Evolutionary conservation across 164 flowering plant species (phyloP), one percentile per base, ranked within the genome.

Genomic region (Houttuynia cordata): DNA sequence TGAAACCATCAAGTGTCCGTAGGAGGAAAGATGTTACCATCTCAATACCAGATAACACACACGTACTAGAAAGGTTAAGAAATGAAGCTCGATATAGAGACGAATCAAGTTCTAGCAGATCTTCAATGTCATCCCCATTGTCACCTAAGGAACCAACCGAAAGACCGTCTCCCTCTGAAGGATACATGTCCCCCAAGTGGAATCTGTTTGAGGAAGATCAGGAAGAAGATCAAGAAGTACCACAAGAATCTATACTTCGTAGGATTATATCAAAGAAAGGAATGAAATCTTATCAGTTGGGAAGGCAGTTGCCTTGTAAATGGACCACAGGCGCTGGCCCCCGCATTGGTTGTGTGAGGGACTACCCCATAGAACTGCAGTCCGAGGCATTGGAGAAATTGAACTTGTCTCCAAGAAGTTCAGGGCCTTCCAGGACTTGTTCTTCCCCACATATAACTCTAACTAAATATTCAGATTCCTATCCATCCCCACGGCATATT

Each of bases 321-420:
- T 88, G 96, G 96, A 80, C 86, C 19, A 81, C 87, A 4, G 96
- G 96, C 52, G 88, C 89, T 9, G 96, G 96, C 13, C 86, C 96
- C 4, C 70, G 96, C 50, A 88, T 88, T 20, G 82, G 93, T 22
- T 88, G 91, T 61, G 83, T 88, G 53, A 73, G 91, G 69, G 93
- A 88, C 66, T 81, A 83, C 60, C 96, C 96, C 1, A 70, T 83
- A 0, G 82, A 79, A 68, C 86, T 86, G 47, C 96, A 85, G 56
- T 62, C 67, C 41, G 74, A 72, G 10, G 93, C 86, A 21, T 57
- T 88, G 54, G 96, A 86, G 79, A 73, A 83, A 60, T 82, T 86
- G 34, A 77, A 78, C 64, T 65, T 88, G 72, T 88, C 96, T 53
- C 96, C 96, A 34, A 81, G 84, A 74, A 73, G 81, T 57, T 68